phyloP scores from a whole-genome alignment of 192 early-diverging fungal genomes.

The Backusella liffmaniae region DNA sequence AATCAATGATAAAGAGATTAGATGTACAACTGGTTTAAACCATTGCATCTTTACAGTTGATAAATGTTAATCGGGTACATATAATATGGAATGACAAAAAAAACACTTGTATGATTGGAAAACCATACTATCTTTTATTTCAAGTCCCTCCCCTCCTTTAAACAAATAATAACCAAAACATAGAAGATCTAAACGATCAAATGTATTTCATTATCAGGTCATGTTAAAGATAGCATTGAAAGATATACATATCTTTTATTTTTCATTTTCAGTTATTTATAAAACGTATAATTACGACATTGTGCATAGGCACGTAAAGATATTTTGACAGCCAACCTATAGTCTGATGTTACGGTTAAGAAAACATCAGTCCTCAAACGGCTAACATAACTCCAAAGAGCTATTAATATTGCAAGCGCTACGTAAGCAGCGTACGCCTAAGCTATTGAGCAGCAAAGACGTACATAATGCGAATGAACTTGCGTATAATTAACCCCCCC shows the following conservation, averaged over 20 bases:
- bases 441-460: constrained; percentile 11
- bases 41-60: not conserved
- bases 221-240: not conserved
- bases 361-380: constrained; percentile 15
- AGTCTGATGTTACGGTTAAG: constrained; percentile 10
- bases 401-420: constrained; percentile 17
- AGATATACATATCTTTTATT: not conserved
- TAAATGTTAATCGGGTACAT: not conserved
- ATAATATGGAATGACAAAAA: not conserved
- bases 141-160: not conserved
- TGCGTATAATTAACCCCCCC: not conserved
- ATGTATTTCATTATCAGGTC: not conserved
- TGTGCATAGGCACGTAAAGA: not conserved
- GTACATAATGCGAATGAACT: constrained; percentile 18
- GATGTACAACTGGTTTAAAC: not conserved
- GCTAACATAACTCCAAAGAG: not conserved
- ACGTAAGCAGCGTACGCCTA: constrained; percentile 10
- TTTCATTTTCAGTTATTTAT: constrained; percentile 3
- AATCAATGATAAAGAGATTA: not conserved
- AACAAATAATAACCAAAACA: not conserved
- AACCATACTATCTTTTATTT: not conserved
- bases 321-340: constrained; percentile 19
- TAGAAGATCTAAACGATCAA: not conserved
- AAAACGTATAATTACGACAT: not conserved
- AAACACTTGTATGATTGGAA: not conserved